Evolutionary conservation across 768 basidiomycete species (phyloP).

Genomic region (Brasilioporus rufonigricans): DNA sequence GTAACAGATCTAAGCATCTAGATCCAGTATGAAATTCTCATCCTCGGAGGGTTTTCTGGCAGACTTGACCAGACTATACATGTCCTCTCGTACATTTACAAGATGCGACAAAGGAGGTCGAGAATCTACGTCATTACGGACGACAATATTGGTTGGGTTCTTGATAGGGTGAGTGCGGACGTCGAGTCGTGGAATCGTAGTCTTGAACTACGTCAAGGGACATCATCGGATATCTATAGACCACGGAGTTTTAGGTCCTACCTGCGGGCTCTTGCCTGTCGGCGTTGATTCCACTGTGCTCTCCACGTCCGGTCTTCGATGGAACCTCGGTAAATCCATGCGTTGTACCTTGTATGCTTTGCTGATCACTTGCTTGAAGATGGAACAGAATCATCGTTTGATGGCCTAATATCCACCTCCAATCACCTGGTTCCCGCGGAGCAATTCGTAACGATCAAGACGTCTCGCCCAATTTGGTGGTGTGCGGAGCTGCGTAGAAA

Average conservation of each 20-base stretch:
- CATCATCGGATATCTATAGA: constrained; percentile 78
- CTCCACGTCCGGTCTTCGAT: constrained; percentile 81
- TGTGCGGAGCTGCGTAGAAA: constrained; percentile 60
- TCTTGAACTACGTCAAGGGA: constrained; percentile 50
- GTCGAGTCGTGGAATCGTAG: background rate
- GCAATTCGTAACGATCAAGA: constrained; percentile 66
- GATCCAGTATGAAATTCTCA: constrained; percentile 61
- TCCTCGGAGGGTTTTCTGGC: constrained; percentile 88
- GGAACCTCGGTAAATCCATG: constrained; percentile 74
- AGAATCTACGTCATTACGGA: constrained; percentile 80
- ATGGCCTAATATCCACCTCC: constrained; percentile 86
- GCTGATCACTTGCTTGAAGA: constrained; percentile 36
- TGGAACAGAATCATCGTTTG: constrained; percentile 70
- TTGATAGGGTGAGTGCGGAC: constrained; percentile 58
- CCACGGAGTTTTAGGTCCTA: constrained; percentile 71
- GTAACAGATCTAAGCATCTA: background rate
- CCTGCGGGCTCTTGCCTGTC: constrained; percentile 93
- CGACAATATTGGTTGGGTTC: constrained; percentile 88
- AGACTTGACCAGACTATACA: constrained; percentile 94
- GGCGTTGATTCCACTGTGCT: constrained; percentile 75
- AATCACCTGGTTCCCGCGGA: constrained; percentile 81
- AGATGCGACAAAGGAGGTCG: constrained; percentile 59
- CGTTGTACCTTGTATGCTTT: background rate
- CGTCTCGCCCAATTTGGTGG: constrained; percentile 88
- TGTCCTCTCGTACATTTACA: constrained; percentile 80